Evolutionary conservation across 202 grass and related monocot species (phyloP), one percentile per base, ranked within the genome.

Genomic region (Setaria italica): DNA sequence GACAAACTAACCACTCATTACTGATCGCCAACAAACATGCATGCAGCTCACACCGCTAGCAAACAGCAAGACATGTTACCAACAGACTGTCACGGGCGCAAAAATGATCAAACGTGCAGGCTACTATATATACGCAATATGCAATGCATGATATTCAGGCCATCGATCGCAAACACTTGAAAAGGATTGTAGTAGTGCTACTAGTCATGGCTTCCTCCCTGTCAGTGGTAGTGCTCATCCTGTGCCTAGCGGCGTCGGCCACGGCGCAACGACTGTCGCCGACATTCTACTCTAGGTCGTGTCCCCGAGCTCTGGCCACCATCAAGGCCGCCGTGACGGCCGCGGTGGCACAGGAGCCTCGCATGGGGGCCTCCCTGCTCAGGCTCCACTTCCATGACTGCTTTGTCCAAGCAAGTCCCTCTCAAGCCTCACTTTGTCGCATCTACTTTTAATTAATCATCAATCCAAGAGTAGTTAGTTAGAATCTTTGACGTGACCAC

Each of bases 311-410:
- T 33, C 64, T 89, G 72, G 62, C 43, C 56, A 90, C 86, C 62
- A 82, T 95, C 77, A 92, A 9, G 74, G 54, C 70, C 56, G 79
- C 70, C 0, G 93, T 95, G 66, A 57, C 17, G 19, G 85, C 84
- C 6, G 93, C 93, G 5, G 88, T 95, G 62, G 75, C 68, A 7
- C 55, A 46, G 16, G 93, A 95, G 78, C 60, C 67, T 62, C 90
- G 93, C 67, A 95, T 95, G 93, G 93, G 87, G 7, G 93, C 93
- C 1, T 95, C 93, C 7, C 54, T 95, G 70, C 78, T 95, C 57
- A 84, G 92, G 59, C 88, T 95, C 34, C 90, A 92, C 77, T 95
- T 95, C 87, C 92, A 92, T 37, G 92, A 95, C 84, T 95, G 92
- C 84, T 95, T 95, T 86, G 88, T 95, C 69, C 86, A 94, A 49